Percentiles rank a stretch among this genome's conserved stretches.
These are phyloP conservation scores for Coniosporium tulheliwenetii DNA, from an alignment of 2,329 filamentous ascomycete genomes.

Conservation along the genomic window DNA sequence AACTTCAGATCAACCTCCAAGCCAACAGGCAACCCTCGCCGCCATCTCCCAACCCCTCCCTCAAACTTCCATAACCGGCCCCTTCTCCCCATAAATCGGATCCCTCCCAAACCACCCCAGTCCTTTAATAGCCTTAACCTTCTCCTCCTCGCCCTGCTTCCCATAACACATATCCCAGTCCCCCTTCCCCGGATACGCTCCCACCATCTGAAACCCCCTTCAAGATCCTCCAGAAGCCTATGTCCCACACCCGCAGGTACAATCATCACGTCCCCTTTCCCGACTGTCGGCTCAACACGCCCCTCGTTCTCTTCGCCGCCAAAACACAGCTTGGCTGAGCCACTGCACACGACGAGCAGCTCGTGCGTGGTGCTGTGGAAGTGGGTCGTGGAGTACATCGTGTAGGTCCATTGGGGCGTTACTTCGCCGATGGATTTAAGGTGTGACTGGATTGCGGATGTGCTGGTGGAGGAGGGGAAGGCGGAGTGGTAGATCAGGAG, in stretches of 20 bases:
- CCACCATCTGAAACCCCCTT: conserved; percentile 50
- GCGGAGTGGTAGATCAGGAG: conserved; percentile 50
- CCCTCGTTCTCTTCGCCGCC: conserved; percentile 46
- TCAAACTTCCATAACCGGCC: conserved; percentile 32
- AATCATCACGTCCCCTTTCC: conserved; percentile 47
- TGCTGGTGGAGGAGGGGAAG: conserved; percentile 28
- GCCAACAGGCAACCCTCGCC: too few species aligned
- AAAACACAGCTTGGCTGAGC: conserved; percentile 47
- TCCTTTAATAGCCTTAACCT: conserved; percentile 30
- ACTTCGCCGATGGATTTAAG: conserved; percentile 39
- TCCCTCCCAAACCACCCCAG: conserved; percentile 44
- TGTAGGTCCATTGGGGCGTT: conserved; percentile 49
- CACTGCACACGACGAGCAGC: conserved; percentile 43
- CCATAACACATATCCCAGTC: conserved; percentile 64
- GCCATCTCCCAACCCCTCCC: neutral
- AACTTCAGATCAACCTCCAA: too few species aligned
- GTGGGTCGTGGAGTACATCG: conserved; percentile 51
- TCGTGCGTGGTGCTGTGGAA: conserved; percentile 56
- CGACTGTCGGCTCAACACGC: conserved; percentile 38
- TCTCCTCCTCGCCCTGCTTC: conserved; percentile 36
- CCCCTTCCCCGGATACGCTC: conserved; percentile 42
- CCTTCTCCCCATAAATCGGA: conserved; percentile 42
- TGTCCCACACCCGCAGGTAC: conserved; percentile 52
- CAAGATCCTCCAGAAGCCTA: conserved; percentile 41
- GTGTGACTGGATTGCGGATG: conserved; percentile 40